A percentile compares a stretch with the other conserved stretches of the same genome.
Conservation (phyloP, 805 yeast species). For the Pichia eremophila region DNA sequence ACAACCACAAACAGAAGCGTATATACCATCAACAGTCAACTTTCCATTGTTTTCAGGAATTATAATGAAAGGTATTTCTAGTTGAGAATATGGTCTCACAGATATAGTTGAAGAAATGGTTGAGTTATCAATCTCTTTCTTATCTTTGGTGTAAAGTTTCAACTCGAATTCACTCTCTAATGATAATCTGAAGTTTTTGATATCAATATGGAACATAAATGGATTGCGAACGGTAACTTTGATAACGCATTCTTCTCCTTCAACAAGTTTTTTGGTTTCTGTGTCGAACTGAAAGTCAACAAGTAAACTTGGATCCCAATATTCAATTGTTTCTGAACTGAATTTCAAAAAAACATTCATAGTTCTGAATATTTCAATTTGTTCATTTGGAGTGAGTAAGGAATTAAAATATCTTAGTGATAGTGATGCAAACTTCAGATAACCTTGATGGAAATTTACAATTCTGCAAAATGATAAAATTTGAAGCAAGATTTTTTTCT, state of each 20-base stretch:
- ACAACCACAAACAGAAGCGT: conserved; percentile 44
- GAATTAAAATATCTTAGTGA: conserved; percentile 48
- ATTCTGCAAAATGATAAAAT: conserved; percentile 46
- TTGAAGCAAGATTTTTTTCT: conserved; percentile 33
- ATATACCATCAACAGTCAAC: conserved; percentile 41
- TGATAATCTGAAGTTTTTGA: conserved; percentile 38
- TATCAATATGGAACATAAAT: conserved; percentile 59
- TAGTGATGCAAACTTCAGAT: conserved; percentile 40
- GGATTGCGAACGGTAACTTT: conserved; percentile 65
- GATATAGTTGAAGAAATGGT: conserved; percentile 22
- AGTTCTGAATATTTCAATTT: conserved; percentile 29
- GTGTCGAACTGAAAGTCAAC: conserved; percentile 14
- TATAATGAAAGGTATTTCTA: conserved; percentile 34
- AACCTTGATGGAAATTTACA: conserved; percentile 35
- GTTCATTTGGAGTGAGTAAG: conserved; percentile 51
- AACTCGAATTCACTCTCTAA: conserved; percentile 19
- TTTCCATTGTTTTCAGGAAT: conserved; percentile 42
- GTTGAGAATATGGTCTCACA: conserved; percentile 30
- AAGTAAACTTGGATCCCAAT: conserved; percentile 66
- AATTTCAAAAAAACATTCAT: conserved; percentile 23
- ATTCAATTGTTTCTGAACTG: conserved; percentile 23
- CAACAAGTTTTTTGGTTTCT: conserved; percentile 29
- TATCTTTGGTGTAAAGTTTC: conserved; percentile 8
- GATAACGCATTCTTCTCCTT: conserved; percentile 56
- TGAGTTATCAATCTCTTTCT: not conserved